Evolutionary conservation across 805 yeast species (phyloP), one percentile per base, ranked within the genome.

Genomic region (Nakazawaea populi): DNA sequence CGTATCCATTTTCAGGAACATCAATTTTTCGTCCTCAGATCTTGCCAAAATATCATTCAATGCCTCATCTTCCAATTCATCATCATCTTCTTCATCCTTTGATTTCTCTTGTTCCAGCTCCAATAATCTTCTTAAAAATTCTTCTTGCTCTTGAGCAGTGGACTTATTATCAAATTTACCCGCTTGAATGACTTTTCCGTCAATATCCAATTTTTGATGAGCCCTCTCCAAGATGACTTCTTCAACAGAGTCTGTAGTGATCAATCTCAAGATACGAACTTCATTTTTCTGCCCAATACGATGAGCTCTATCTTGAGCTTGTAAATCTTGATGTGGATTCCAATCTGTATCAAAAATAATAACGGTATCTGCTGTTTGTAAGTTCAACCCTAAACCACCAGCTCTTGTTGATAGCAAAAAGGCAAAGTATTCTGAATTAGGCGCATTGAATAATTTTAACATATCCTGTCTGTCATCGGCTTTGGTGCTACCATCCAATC

Each of bases 271-370:
- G 59, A 87, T 87, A 65, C 92, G 74, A 51, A 87, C 95, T 65
- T 87, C 95, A 64, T 87, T 87, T 74, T 87, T 87, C 63, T 87
- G 95, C 42, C 95, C 95, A 65, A 87, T 87, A 75, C 95, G 80
- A 66, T 87, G 95, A 1, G 95, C 95, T 73, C 95, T 77, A 68
- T 87, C 95, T 68, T 87, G 95, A 1, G 94, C 95, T 66, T 87
- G 95, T 62, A 87, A 78, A 80, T 87, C 95, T 67, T 87, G 95
- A 70, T 87, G 95, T 7, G 95, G 95, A 63, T 87, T 87, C 95
- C 95, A 87, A 70, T 87, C 95, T 12, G 92, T 85, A 65, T 87
- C 95, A 64, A 87, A 87, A 55, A 87, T 87, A 55, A 87, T 82
- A 52, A 87, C 95, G 0, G 95, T 87, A 64, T 87, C 95, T 4